phyloP scores from a whole-genome alignment of 2,329 filamentous ascomycete genomes.

The Sporothrix mexicana region DNA sequence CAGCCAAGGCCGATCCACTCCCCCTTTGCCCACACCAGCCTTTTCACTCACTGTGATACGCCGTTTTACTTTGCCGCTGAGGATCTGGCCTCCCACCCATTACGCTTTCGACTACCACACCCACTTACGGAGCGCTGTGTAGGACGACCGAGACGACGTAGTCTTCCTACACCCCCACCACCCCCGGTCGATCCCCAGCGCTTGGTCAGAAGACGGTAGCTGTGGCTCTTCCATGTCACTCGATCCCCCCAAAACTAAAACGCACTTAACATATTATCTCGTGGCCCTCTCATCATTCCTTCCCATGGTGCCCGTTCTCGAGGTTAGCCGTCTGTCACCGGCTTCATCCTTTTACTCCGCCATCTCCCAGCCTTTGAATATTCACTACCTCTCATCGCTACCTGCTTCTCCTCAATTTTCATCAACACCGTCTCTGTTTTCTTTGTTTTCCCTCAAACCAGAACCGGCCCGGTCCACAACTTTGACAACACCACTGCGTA shows the following conservation, averaged over 20 bases:
- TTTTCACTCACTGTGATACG: slow-evolving; percentile 6
- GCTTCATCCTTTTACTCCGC: slow-evolving; percentile 85
- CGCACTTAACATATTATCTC: slow-evolving; percentile 26
- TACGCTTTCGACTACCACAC: background rate
- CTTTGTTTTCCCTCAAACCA: background rate
- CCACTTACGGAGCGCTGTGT: background rate
- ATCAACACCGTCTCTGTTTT: background rate
- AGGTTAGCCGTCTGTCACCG: slow-evolving; percentile 77
- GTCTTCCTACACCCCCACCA: background rate
- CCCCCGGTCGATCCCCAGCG: slow-evolving; percentile 30
- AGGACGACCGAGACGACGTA: no score
- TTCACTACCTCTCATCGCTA: slow-evolving; percentile 65
- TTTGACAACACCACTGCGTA: slow-evolving; percentile 39
- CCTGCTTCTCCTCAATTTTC: background rate
- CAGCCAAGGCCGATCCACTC: slow-evolving; percentile 26
- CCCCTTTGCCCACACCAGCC: slow-evolving; percentile 25
- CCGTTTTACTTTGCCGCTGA: slow-evolving; percentile 30
- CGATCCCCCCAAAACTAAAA: slow-evolving; percentile 21
- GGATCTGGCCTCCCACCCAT: background rate
- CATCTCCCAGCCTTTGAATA: slow-evolving; percentile 76
- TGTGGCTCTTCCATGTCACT: background rate
- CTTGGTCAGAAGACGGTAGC: slow-evolving; percentile 32
- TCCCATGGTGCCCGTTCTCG: slow-evolving; percentile 56
- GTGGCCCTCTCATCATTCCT: slow-evolving; percentile 25
- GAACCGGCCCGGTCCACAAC: slow-evolving; percentile 35